Evolutionary conservation across 2,329 filamentous ascomycete species (phyloP).

Genomic region (Fusarium solani-melongenae): DNA sequence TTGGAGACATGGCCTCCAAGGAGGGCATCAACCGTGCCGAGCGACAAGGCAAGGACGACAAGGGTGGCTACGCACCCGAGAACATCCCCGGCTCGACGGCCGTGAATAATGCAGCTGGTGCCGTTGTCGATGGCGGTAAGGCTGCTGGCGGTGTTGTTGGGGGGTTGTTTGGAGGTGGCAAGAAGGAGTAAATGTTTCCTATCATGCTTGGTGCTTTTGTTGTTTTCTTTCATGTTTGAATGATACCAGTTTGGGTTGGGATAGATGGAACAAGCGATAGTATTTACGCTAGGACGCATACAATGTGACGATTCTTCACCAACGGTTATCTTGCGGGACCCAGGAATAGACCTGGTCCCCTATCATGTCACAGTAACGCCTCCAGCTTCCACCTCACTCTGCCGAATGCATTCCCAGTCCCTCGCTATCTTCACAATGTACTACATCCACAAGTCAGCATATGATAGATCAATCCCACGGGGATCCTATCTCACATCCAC

Average conservation of each 20-base stretch:
- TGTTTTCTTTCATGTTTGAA: constrained; percentile 10
- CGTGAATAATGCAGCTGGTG: constrained; percentile 40
- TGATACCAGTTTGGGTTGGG: not conserved
- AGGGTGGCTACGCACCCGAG: constrained; percentile 59
- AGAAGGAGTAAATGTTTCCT: constrained; percentile 23
- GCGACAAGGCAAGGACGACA: constrained; percentile 71
- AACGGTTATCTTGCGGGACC: not conserved
- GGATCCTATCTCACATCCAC: too few relatives aligned
- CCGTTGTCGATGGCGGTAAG: constrained; percentile 48
- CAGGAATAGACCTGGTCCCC: not conserved
- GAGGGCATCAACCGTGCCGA: constrained; percentile 75
- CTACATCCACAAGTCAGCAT: too few relatives aligned
- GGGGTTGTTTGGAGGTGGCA: constrained; percentile 49
- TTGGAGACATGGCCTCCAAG: constrained; percentile 71
- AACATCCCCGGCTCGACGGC: constrained; percentile 45
- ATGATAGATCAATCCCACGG: too few relatives aligned
- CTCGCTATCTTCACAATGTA: too few relatives aligned
- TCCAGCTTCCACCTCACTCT: too few relatives aligned
- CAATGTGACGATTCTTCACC: not conserved
- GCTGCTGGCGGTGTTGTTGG: constrained; percentile 47
- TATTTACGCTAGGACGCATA: not conserved
- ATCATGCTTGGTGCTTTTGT: not conserved
- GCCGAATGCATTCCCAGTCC: too few relatives aligned
- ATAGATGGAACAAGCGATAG: not conserved
- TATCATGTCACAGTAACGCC: not conserved